These are phyloP conservation scores for Parmelia sp. DNA, from an alignment of 495 filamentous ascomycete species.

Conservation along the genomic window DNA sequence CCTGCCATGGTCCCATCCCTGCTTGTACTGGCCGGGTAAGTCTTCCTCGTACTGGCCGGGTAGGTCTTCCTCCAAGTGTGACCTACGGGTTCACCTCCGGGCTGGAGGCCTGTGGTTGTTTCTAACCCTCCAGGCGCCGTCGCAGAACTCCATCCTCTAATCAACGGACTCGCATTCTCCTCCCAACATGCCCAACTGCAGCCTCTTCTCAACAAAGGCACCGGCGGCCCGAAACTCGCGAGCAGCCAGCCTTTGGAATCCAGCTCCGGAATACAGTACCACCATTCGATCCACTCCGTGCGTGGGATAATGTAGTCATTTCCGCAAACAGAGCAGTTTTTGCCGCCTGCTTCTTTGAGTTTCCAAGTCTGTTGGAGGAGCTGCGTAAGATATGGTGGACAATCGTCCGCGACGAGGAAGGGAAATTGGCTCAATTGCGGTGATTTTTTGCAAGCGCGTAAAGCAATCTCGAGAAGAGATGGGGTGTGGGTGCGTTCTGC, in stretches of 20 bases:
- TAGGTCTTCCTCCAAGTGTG: background rate
- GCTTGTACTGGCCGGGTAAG: background rate
- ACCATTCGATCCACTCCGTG: constrained; percentile 72
- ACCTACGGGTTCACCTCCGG: too few relatives aligned
- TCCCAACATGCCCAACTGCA: constrained; percentile 19
- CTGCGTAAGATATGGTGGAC: constrained; percentile 37
- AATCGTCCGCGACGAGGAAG: constrained; percentile 39
- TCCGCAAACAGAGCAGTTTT: constrained; percentile 55
- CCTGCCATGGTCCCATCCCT: background rate
- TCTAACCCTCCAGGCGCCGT: background rate
- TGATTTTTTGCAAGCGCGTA: constrained; percentile 43
- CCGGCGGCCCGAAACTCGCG: background rate
- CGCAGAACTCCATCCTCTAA: constrained; percentile 9
- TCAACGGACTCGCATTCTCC: background rate
- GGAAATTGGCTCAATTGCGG: constrained; percentile 38
- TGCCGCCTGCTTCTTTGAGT: constrained; percentile 45
- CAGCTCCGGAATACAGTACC: constrained; percentile 37
- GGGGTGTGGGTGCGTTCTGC: constrained; percentile 31
- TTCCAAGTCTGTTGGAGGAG: constrained; percentile 39
- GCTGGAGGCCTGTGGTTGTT: too few relatives aligned
- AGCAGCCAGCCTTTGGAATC: background rate
- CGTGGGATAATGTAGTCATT: constrained; percentile 51
- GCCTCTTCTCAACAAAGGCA: constrained; percentile 14
- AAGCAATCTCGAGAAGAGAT: constrained; percentile 53
- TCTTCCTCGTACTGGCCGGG: background rate